Evolutionary conservation across 2,329 filamentous ascomycete genomes (phyloP), one percentile per base, ranked within the genome.

Genomic region (Aureobasidium sp.): DNA sequence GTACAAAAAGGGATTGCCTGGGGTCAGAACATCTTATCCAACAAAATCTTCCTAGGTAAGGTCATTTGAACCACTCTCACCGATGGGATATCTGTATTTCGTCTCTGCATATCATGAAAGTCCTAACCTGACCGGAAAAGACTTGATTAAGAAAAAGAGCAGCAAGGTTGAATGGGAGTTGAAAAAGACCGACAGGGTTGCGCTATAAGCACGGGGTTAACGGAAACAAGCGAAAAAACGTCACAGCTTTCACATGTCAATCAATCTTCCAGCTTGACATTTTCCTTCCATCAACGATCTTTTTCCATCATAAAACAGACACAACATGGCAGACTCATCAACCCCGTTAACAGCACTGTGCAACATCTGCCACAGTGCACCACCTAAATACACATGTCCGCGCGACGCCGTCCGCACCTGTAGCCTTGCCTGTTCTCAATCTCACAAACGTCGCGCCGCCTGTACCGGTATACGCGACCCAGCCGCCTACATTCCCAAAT

Each of bases 331-430:
- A 41, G 47, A 60, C 47, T 29, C 47, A 27, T 34, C 57, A 29
- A 52, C 57, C 30, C 57, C 57, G 1, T 27, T 60, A 10, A 60
- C 57, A 11, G 57, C 47, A 27, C 37, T 60, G 5, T 60, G 57
- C 37, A 60, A 48, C 47, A 60, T 53, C 57, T 73, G 71, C 65
- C 71, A 71, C 65, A 82, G 84, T 65, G 83, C 86, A 62, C 74
- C 83, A 2, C 91, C 90, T 3, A 93, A 90, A 75, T 99, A 99
- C 78, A 88, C 86, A 71, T 99, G 94, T 72, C 94, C 94, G 2
- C 85, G 90, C 66, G 82, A 59, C 41, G 78, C 78, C 62, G 82
- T 86, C 50, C 86, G 86, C 64, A 97, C 92, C 39, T 99, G 94
- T 78, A 97, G 91, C 16, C 81, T 97, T n/a, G 77, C 84, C 44